phyloP scores from a whole-genome alignment of 768 basidiomycete species.

The Xerocomus brunneocitrinus region DNA sequence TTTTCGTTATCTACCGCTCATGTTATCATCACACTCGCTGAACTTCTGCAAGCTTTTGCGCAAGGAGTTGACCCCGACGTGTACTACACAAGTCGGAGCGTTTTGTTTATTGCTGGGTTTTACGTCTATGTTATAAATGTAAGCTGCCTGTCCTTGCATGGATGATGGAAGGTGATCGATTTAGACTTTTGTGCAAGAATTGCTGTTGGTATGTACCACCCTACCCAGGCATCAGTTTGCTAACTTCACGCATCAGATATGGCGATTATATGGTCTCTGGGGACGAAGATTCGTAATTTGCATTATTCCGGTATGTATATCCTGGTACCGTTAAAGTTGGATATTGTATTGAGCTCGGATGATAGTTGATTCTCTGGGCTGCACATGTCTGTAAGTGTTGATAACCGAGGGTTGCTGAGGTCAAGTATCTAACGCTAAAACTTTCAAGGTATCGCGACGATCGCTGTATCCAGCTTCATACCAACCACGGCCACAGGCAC shows the following conservation, averaged over 20 bases:
- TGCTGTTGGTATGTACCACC: not conserved
- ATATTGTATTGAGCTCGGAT: not conserved
- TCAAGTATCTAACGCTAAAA: not conserved
- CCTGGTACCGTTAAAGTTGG: too few species aligned
- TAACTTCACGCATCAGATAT: conserved; percentile 13
- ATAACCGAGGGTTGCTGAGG: not conserved
- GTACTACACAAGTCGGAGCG: conserved; percentile 6
- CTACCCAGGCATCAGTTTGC: not conserved
- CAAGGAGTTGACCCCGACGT: not conserved
- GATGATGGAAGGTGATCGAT: not conserved
- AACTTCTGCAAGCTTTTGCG: conserved; percentile 14
- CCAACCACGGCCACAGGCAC: conserved; percentile 3
- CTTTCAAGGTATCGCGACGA: conserved; percentile 10
- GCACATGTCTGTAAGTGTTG: conserved; percentile 15
- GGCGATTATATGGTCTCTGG: conserved; percentile 21
- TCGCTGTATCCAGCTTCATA: conserved; percentile 17
- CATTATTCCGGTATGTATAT: conserved; percentile 11
- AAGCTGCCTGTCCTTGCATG: not conserved
- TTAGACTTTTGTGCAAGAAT: conserved; percentile 16
- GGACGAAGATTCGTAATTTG: conserved; percentile 6
- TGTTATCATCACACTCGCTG: too few species aligned
- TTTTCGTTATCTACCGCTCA: too few species aligned
- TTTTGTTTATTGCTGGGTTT: conserved; percentile 11
- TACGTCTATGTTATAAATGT: conserved; percentile 20
- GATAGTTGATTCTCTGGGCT: conserved; percentile 13